These are phyloP conservation scores for Alternaria atra DNA, from an alignment of 2,329 filamentous ascomycete species.

Conservation along the genomic window DNA sequence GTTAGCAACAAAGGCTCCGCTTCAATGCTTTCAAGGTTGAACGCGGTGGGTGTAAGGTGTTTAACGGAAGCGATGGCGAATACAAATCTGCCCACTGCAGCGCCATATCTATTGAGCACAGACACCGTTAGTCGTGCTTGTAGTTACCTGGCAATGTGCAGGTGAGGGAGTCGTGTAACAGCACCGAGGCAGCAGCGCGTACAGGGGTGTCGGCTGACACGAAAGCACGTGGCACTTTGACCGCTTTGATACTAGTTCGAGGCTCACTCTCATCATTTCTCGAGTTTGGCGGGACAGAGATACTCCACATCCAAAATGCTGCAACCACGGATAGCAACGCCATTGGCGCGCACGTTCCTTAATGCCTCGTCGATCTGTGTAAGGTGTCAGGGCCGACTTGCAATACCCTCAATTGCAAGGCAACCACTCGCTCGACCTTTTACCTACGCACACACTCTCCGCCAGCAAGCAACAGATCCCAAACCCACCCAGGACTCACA, in stretches of 20 bases:
- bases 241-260: constrained; percentile 24
- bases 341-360: constrained; percentile 25
- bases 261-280: constrained; percentile 22
- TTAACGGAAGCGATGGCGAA: background rate
- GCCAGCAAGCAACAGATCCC: constrained; percentile 23
- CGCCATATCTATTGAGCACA: constrained; percentile 12
- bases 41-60: background rate
- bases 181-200: constrained; percentile 28
- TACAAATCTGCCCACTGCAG: background rate
- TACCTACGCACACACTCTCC: constrained; percentile 34
- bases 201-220: constrained; percentile 22
- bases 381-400: constrained; percentile 24
- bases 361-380: constrained; percentile 25
- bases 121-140: background rate
- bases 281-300: constrained; percentile 14
- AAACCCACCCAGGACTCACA: constrained; percentile 16
- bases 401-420: constrained; percentile 19
- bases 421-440: constrained; percentile 31
- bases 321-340: constrained; percentile 40
- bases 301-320: constrained; percentile 36
- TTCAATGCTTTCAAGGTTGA: constrained; percentile 1
- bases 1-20: background rate
- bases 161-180: constrained; percentile 13
- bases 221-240: constrained; percentile 29
- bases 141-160: constrained; percentile 4